A percentile compares a stretch with the other conserved stretches of the same genome.
These are phyloP conservation scores for Amanita thiersii DNA, from an alignment of 768 basidiomycete genomes.

Conservation along the genomic window DNA sequence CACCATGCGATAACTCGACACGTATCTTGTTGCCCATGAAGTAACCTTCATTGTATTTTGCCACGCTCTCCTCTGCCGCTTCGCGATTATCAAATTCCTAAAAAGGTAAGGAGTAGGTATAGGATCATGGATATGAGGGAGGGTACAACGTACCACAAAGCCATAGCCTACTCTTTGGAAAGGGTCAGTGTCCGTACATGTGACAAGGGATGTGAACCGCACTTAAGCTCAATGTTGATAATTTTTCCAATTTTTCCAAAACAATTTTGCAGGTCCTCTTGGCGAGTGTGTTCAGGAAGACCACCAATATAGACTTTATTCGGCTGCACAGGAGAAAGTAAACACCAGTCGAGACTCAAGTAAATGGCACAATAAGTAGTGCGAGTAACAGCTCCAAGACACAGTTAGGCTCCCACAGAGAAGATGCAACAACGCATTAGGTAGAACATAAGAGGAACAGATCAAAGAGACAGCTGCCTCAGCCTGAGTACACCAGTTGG, in stretches of 20 bases:
- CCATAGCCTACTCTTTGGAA: slow-evolving; percentile 70
- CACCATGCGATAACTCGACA: slow-evolving; percentile 80
- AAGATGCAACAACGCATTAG: slow-evolving; percentile 20
- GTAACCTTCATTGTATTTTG: slow-evolving; percentile 81
- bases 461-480: slow-evolving; percentile 27
- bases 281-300: slow-evolving; percentile 78
- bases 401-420: slow-evolving; percentile 31
- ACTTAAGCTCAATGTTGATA: slow-evolving; percentile 77
- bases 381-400: slow-evolving; percentile 29
- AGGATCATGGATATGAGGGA: not conserved
- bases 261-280: slow-evolving; percentile 79
- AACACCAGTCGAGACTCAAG: slow-evolving; percentile 54
- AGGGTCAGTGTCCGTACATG: not conserved
- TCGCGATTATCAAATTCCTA: slow-evolving; percentile 80
- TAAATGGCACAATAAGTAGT: slow-evolving; percentile 39
- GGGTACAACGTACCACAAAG: slow-evolving; percentile 62
- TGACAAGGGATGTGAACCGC: slow-evolving; percentile 21
- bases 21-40: slow-evolving; percentile 93
- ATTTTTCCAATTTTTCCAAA: slow-evolving; percentile 82
- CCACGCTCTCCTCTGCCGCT: slow-evolving; percentile 81
- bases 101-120: slow-evolving; percentile 7
- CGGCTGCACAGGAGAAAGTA: slow-evolving; percentile 71
- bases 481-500: slow-evolving; percentile 29
- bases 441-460: slow-evolving; percentile 28
- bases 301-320: slow-evolving; percentile 93